These are phyloP conservation scores for Claviceps lovelessii DNA, from an alignment of 2,329 filamentous ascomycete genomes.

Conservation along the genomic window DNA sequence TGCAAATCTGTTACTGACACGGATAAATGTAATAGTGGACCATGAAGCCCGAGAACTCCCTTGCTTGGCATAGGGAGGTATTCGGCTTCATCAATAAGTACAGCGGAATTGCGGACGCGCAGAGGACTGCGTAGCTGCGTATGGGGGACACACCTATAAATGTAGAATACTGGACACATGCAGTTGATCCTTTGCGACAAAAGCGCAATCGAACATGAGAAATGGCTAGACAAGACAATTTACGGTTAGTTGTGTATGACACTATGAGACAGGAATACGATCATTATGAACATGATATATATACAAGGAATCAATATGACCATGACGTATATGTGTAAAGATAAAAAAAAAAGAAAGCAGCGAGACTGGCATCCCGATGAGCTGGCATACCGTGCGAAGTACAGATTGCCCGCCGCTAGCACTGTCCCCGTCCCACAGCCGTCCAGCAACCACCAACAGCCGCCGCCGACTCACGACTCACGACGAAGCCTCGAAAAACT, in stretches of 20 bases:
- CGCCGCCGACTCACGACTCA: background rate
- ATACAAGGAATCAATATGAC: no score
- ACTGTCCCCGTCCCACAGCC: no score
- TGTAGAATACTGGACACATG: background rate
- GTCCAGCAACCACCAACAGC: background rate
- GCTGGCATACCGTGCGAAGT: no score
- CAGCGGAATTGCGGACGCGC: constrained; percentile 26
- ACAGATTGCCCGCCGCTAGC: no score
- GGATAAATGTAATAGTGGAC: constrained; percentile 47
- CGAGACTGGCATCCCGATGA: background rate
- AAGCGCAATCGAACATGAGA: no score
- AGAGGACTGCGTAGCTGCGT: background rate
- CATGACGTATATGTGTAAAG: no score
- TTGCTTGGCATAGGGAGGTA: constrained; percentile 82
- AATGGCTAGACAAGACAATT: no score
- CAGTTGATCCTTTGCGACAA: background rate
- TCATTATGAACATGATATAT: no score
- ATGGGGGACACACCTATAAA: background rate
- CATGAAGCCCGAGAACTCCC: constrained; percentile 75
- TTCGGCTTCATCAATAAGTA: constrained; percentile 62
- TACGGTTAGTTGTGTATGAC: no score
- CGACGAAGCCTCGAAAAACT: background rate
- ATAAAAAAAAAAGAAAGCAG: background rate
- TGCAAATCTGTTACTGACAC: background rate
- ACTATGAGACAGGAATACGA: no score